Evolutionary conservation across 2,329 filamentous ascomycete genomes (phyloP), one percentile per base, ranked within the genome.

Genomic region (Alternaria triticimaculans): DNA sequence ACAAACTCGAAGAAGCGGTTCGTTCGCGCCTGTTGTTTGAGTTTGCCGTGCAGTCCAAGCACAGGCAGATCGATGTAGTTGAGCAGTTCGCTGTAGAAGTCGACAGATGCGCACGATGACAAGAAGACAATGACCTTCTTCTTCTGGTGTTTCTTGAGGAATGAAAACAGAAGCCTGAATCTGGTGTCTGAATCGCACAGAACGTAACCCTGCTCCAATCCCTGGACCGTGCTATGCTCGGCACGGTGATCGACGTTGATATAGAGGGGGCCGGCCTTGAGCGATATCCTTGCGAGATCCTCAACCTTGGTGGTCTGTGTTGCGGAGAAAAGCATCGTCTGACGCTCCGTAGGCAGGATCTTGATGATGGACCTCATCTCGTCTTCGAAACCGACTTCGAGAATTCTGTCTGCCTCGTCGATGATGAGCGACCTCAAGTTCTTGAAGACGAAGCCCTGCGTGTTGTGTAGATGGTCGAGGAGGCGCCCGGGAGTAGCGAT

Each of bases 61-160:
- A 96, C 92, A 6, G 92, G 94, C 44, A 97, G 87, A 80, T 98
- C 96, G 75, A 98, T 97, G 83, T 97, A 98, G 84, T 98, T 98
- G 71, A 99, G 89, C 26, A 99, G 62, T 80, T 98, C 94, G 25
- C 92, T 89, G 82, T 97, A 94, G 82, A 98, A 99, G 80, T 97
- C 97, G 75, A 98, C 95, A 70, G 92, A 96, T 76, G 93, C 93
- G 80, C 94, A 97, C 76, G 90, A 93, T 15, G 68, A 74, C 82
- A 97, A 94, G 85, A 98, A 98, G 65, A 98, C 94, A 78, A 98
- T 97, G 67, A 97, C 92, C 87, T 98, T 98, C 84, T 97, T 97
- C 86, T 94, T 95, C 59, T 92, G 85, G 82, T 97, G 93, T 72
- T 92, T 89, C 83, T 96, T 96, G 51, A 99, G 85, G 84, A 99